Percentiles rank a stretch among this genome's conserved stretches.
These are phyloP conservation scores for Chrysanthemum lavandulifolium DNA, from an alignment of 129 eudicot genomes.

Conservation along the genomic window DNA sequence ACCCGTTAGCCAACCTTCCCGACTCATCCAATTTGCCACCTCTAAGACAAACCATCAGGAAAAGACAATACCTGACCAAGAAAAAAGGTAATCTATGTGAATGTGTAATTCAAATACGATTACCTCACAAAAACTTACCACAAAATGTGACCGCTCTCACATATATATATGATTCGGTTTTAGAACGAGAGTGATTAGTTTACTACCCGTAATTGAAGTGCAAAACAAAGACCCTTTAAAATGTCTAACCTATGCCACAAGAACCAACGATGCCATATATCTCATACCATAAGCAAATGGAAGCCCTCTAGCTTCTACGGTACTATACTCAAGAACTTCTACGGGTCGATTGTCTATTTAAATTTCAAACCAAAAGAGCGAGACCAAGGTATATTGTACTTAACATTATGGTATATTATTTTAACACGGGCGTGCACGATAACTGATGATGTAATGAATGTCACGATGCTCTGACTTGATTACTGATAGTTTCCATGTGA, in stretches of 20 bases:
- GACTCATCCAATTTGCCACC: background rate
- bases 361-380: slow-evolving; percentile 50
- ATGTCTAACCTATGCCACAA: background rate
- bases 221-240: background rate
- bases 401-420: background rate
- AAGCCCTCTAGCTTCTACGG: background rate
- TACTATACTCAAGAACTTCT: no score
- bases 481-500: no score
- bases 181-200: background rate
- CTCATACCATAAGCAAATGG: background rate
- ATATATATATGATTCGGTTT: background rate
- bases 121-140: no score
- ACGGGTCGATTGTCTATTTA: slow-evolving; percentile 46
- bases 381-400: slow-evolving; percentile 40
- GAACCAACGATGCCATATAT: background rate
- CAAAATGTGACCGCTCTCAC: background rate
- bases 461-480: no score
- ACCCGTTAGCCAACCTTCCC: no score
- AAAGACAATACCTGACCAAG: background rate
- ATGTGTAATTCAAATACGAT: no score
- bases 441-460: no score
- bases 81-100: background rate
- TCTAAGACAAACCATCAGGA: background rate
- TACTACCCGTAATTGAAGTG: background rate
- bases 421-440: no score